Evolutionary conservation across 139 green algal genomes (phyloP).

Genomic region (Tetratostichococcus sp.): DNA sequence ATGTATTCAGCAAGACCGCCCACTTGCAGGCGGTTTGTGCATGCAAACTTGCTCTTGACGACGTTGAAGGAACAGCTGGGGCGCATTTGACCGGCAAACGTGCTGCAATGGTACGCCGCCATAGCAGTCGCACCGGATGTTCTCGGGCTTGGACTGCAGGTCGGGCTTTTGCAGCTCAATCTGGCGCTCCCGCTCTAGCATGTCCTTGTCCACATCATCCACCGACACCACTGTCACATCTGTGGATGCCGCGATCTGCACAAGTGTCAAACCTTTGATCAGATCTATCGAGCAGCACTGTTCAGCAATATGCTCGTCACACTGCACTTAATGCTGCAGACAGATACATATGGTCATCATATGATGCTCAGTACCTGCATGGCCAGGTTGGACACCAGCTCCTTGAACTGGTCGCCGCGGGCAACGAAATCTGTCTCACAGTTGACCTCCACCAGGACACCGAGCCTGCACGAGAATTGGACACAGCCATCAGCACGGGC

Average conservation of each 20-base stretch:
- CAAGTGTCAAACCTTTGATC: too few species aligned
- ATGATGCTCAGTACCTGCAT: slow-evolving; percentile 50
- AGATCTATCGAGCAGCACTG: too few species aligned
- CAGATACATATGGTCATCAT: neutral
- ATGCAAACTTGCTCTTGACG: too few species aligned
- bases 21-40: too few species aligned
- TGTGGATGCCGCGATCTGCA: slow-evolving; percentile 67
- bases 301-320: too few species aligned
- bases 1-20: too few species aligned
- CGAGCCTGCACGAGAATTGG: slow-evolving; percentile 48
- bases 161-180: slow-evolving; percentile 97
- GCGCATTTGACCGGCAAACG: too few species aligned
- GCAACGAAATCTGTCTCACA: slow-evolving; percentile 96
- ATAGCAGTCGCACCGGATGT: slow-evolving; percentile 58
- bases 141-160: slow-evolving; percentile 89
- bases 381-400: slow-evolving; percentile 61
- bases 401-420: slow-evolving; percentile 80
- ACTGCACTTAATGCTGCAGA: neutral
- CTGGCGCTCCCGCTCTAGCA: slow-evolving; percentile 62
- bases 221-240: slow-evolving; percentile 57
- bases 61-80: too few species aligned
- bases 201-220: slow-evolving; percentile 55
- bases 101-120: neutral
- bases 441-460: slow-evolving; percentile 93
- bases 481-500: neutral